phyloP scores from a whole-genome alignment of 176 grass and related monocot genomes.

The Pharus latifolius region DNA sequence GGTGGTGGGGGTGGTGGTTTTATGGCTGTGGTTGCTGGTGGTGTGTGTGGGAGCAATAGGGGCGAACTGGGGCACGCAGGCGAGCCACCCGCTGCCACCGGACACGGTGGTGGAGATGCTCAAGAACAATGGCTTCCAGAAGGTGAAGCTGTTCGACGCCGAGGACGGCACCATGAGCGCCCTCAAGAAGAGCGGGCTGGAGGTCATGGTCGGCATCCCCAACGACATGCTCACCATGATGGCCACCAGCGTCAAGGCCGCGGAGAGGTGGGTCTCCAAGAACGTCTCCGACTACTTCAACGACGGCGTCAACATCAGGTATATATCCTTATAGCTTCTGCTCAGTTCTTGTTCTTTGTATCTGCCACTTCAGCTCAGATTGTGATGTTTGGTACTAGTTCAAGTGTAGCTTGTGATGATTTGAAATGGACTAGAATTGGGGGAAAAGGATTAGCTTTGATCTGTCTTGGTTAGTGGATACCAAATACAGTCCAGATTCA shows the following conservation, averaged over 20 bases:
- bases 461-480: background rate
- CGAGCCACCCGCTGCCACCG: conserved; percentile 82
- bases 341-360: background rate
- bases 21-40: conserved; percentile 30
- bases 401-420: background rate
- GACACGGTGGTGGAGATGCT: conserved; percentile 81
- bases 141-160: conserved; percentile 93
- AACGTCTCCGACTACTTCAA: conserved; percentile 71
- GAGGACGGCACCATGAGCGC: conserved; percentile 84
- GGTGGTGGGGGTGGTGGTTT: conserved; percentile 15
- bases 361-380: background rate
- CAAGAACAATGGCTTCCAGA: conserved; percentile 74
- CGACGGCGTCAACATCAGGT: conserved; percentile 79
- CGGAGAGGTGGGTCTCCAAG: conserved; percentile 73
- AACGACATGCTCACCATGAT: conserved; percentile 67
- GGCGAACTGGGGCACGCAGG: conserved; percentile 95
- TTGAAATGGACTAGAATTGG: background rate
- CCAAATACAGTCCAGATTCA: background rate
- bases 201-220: conserved; percentile 98
- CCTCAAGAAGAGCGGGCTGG: conserved; percentile 80
- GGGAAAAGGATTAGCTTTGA: background rate
- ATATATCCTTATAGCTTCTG: background rate
- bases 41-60: conserved; percentile 57
- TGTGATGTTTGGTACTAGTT: background rate
- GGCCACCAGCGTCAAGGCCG: conserved; percentile 54